phyloP scores from a whole-genome alignment of 1,284 basidiomycete species.

The Abortiporus biennis region DNA sequence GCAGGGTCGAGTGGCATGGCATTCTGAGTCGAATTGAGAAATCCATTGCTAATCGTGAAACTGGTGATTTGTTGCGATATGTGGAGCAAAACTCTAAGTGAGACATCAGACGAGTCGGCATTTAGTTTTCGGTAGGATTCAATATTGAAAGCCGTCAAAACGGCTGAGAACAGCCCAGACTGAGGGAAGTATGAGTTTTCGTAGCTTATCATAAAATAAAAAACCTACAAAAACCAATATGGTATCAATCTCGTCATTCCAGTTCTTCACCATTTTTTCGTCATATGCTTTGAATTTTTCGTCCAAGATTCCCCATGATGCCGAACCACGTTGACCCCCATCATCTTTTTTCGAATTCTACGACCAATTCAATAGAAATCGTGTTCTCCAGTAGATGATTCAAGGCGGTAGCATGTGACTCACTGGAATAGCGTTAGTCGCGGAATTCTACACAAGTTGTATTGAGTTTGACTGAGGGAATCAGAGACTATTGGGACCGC shows the following conservation, averaged over 20 bases:
- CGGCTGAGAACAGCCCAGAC: conserved; percentile 20
- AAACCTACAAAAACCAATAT: background rate
- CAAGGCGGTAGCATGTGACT: too few relatives aligned
- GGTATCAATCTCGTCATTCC: background rate
- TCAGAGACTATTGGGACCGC: too few relatives aligned
- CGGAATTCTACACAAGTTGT: too few relatives aligned
- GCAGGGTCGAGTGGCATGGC: background rate
- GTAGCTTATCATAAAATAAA: background rate
- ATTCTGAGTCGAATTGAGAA: background rate
- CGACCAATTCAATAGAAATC: too few relatives aligned
- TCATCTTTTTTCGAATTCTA: too few relatives aligned
- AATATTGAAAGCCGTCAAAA: conserved; percentile 19
- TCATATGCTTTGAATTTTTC: too few relatives aligned
- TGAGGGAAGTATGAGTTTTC: conserved; percentile 4
- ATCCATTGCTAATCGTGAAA: background rate
- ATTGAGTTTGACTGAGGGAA: too few relatives aligned
- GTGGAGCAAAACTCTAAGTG: conserved; percentile 1
- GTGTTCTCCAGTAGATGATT: too few relatives aligned
- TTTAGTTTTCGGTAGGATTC: conserved; percentile 16
- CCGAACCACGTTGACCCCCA: too few relatives aligned
- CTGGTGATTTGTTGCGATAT: conserved; percentile 2
- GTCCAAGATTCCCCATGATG: too few relatives aligned
- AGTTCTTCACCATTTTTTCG: too few relatives aligned
- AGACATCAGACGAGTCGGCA: conserved; percentile 1
- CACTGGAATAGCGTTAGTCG: too few relatives aligned